Base-by-base conservation (phyloP, 257 asterid species). In the Vinca minor region DNA sequence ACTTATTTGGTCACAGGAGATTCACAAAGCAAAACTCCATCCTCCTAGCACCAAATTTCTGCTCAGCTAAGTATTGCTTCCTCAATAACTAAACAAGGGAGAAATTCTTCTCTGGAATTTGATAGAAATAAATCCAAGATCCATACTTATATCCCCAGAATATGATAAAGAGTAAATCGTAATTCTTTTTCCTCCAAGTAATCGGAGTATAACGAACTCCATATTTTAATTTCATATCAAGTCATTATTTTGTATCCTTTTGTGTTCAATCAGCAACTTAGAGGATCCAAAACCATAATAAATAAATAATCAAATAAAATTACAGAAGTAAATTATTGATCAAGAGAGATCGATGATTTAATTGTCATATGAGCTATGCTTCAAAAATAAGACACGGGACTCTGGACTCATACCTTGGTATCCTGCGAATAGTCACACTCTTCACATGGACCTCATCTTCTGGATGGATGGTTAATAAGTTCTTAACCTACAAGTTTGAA, bases 381-480 rank as follows among this genome's bases (percentile, higher is more conserved):
- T 2, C 6, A 31, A n/a, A 6, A 14, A 31, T 17, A 31, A 15
- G 9, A 56, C 31, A 32, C 8, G 34, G 26, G 45, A 39, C n/a
- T n/a, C n/a, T n/a, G n/a, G n/a, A n/a, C 18, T 23, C 54, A 13
- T 76, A 91, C 98, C 90, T 85, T 36, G 98, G 98, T 38, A 91
- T 83, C 76, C 79, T 88, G 53, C 98, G 90, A 66, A 86, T 82
- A 12, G 96, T 86, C 68, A 91, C 94, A 56, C 80, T 83, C 76
- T 86, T 86, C 70, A 91, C 96, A 5, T 90, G 88, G 56, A 83
- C 74, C 75, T 81, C 80, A 47, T 86, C 95, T 70, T 84, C 98
- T 9, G 94, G 85, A 69, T 83, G 95, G 70, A 91, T 69, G 21
- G 95, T 86, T 60, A 91, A 76, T 79, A 91, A 81, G 69, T 88